Evolutionary conservation across 225 moss, liverwort and hornwort genomes (phyloP).

Genomic region (Ulota crispa): DNA sequence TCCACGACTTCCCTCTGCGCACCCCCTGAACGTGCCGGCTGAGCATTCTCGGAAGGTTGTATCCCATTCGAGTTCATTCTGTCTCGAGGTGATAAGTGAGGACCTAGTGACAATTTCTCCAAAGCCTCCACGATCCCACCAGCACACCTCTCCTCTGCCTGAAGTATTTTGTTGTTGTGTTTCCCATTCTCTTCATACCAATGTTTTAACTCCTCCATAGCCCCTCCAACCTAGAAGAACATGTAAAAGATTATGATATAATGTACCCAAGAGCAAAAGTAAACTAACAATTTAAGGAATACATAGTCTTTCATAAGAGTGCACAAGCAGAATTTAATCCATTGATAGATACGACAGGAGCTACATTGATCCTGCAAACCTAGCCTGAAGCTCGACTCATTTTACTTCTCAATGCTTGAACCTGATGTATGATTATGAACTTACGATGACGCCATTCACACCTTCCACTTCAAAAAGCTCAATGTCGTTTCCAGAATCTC

Average conservation of each 20-base stretch:
- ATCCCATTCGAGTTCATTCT: constrained; percentile 47
- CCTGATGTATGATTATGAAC: constrained; percentile 21
- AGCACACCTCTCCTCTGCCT: constrained; percentile 60
- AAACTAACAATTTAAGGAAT: neutral
- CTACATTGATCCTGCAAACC: neutral
- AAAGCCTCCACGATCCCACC: constrained; percentile 72
- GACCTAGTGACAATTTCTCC: constrained; percentile 54
- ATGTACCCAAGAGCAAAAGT: constrained; percentile 1
- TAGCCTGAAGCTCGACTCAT: neutral
- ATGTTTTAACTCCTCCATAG: constrained; percentile 66
- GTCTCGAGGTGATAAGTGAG: constrained; percentile 49
- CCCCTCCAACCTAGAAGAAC: constrained; percentile 65
- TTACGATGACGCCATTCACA: constrained; percentile 77
- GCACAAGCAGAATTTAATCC: neutral
- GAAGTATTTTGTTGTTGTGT: constrained; percentile 35
- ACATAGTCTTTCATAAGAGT: neutral
- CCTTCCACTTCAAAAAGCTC: constrained; percentile 79
- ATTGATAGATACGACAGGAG: neutral
- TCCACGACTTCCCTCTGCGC: constrained; percentile 68
- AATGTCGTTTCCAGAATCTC: constrained; percentile 78
- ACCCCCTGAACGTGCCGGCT: constrained; percentile 33
- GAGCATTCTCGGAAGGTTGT: constrained; percentile 27
- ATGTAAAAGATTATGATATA: neutral
- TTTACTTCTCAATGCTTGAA: neutral
- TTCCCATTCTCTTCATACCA: constrained; percentile 59